Base-by-base conservation (phyloP, 192 early-diverging fungal genomes). In the Coemansia javaensis region DNA sequence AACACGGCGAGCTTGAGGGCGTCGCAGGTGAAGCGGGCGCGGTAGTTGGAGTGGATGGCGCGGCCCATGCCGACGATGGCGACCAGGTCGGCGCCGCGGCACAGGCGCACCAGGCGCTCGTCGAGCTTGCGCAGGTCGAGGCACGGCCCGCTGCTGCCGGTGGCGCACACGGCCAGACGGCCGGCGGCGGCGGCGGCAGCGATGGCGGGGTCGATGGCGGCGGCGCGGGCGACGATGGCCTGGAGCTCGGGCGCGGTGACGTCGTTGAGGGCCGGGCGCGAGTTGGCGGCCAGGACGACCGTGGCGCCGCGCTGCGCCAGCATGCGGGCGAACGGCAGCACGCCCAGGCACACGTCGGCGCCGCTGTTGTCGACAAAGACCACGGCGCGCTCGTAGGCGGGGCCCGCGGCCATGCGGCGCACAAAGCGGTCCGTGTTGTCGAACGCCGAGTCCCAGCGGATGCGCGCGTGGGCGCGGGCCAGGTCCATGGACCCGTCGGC, bases 321-420 rank as follows among this genome's bases (percentile, higher is more conserved):
- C 25, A 90, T 56, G 10, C 88, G 54, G 16, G 80, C 85, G 60
- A 91, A 83, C 20, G 89, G 89, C 18, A 91, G 62, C 18, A 91
- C 81, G 27, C 89, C 89, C 42, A 90, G 67, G 17, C 86, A 59
- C 39, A 90, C 81, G 51, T 90, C 89, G 3, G 89, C 85, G 7
- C 89, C 89, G 56, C 79, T 82, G 64, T 90, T 90, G 53, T 90
- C 89, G 5, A 87, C 85, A 67, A 90, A 89, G n/a, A 90, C 78
- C 13, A 90, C 71, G 10, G 74, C 80, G 33, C 80, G 81, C 28
- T 40, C 44, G 66, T 84, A 86, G 7, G 44, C 11, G 15, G 25
- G 3, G 18, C 40, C 63, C 16, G 17, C 10, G 24, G 77, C 7
- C 12, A 82, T 32, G 15, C 55, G 47, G 18, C 44, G 48, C 9